These are phyloP conservation scores for Hydnomerulius pinastri DNA, from an alignment of 768 basidiomycete species.

Conservation along the genomic window DNA sequence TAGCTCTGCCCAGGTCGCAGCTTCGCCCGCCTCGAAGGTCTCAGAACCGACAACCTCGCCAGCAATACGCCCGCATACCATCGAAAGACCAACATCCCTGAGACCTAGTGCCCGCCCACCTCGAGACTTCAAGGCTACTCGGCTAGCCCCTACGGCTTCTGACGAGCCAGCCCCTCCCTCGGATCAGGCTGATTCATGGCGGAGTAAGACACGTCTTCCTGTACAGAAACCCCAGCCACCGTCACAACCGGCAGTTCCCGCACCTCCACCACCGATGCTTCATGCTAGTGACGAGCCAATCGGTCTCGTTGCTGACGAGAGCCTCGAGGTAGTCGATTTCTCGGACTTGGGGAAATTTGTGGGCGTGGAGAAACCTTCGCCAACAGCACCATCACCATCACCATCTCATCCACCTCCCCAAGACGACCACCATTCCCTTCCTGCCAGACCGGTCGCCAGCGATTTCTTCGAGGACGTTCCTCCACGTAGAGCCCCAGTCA, in stretches of 20 bases:
- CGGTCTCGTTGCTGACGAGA: constrained; percentile 51
- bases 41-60: constrained; percentile 9
- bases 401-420: constrained; percentile 19
- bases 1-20: constrained; percentile 21
- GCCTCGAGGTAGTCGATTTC: constrained; percentile 81
- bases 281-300: constrained; percentile 39
- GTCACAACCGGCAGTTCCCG: constrained; percentile 25
- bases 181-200: constrained; percentile 63
- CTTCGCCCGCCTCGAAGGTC: constrained; percentile 4
- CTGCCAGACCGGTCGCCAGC: constrained; percentile 57
- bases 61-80: constrained; percentile 10
- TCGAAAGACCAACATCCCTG: constrained; percentile 37
- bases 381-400: constrained; percentile 11
- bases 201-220: constrained; percentile 43
- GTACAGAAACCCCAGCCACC: constrained; percentile 29
- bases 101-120: constrained; percentile 30
- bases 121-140: constrained; percentile 11
- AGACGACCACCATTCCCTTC: constrained; percentile 27
- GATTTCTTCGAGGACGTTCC: constrained; percentile 69
- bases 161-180: constrained; percentile 31
- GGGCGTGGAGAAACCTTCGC: constrained; percentile 35
- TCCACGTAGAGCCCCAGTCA: constrained; percentile 37
- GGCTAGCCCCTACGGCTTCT: constrained; percentile 1
- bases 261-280: constrained; percentile 36
- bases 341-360: constrained; percentile 73